These are phyloP conservation scores for Chaetomidium leptoderma DNA, from an alignment of 495 filamentous ascomycete species.

Conservation along the genomic window DNA sequence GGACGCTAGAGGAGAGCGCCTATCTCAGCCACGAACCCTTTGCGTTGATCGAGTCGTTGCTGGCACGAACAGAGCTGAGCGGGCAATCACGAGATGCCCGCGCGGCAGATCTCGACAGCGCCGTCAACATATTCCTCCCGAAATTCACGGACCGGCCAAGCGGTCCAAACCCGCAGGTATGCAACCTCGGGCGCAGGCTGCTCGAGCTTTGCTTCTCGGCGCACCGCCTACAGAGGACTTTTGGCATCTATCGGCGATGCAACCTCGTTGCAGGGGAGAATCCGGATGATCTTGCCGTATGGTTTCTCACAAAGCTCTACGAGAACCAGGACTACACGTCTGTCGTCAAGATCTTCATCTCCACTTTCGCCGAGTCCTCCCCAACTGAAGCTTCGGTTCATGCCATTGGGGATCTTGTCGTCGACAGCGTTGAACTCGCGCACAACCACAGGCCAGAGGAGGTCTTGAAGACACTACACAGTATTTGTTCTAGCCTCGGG, in stretches of 20 bases:
- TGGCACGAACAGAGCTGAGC: conserved; percentile 19
- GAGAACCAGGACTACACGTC: conserved; percentile 28
- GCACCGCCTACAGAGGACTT: conserved; percentile 17
- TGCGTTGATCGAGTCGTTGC: conserved; percentile 29
- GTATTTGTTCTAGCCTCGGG: conserved; percentile 13
- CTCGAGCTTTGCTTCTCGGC: conserved; percentile 25
- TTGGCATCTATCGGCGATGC: conserved; percentile 34
- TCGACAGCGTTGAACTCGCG: conserved; percentile 29
- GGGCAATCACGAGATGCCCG: neutral
- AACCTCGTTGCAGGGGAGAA: conserved; percentile 12
- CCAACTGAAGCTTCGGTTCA: conserved; percentile 21
- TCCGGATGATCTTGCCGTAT: conserved; percentile 18
- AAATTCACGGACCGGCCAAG: conserved; percentile 29
- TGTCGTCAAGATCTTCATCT: conserved; percentile 27
- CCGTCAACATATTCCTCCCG: conserved; percentile 35
- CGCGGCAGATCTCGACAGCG: conserved; percentile 22
- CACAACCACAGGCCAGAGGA: conserved; percentile 24
- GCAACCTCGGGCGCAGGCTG: conserved; percentile 31
- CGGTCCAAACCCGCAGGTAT: conserved; percentile 12
- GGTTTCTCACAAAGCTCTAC: conserved; percentile 30
- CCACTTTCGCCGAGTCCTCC: conserved; percentile 27
- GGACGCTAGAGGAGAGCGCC: conserved; percentile 31
- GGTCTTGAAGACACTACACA: conserved; percentile 29
- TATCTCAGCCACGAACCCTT: conserved; percentile 36
- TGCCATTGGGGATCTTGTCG: conserved; percentile 25